phyloP scores from a whole-genome alignment of 768 basidiomycete species.

The Dacryopinax spathularia region DNA sequence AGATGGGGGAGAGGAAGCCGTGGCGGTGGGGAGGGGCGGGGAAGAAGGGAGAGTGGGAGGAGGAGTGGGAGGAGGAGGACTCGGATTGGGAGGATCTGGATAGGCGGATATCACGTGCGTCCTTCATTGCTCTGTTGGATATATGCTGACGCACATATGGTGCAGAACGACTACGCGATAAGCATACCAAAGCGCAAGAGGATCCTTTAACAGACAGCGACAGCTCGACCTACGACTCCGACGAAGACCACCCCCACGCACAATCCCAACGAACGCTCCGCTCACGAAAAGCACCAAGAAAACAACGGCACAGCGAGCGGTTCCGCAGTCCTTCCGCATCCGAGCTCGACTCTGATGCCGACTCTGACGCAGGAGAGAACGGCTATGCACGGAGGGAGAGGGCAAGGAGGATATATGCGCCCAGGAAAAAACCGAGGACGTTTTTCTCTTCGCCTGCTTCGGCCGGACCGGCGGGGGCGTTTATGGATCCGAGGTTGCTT shows the following conservation, averaged over 20 bases:
- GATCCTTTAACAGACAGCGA: background rate
- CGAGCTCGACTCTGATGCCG: background rate
- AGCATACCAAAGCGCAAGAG: background rate
- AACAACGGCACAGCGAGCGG: background rate
- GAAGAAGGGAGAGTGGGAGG: conserved; percentile 15
- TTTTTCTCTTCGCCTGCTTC: no score
- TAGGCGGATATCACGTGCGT: conserved; percentile 22
- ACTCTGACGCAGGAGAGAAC: background rate
- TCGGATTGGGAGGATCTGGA: conserved; percentile 26
- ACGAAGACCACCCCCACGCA: background rate
- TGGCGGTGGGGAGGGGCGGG: conserved; percentile 34
- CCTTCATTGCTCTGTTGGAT: background rate
- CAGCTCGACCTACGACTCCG: background rate
- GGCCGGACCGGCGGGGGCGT: background rate
- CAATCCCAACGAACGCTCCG: background rate
- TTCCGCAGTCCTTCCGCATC: background rate
- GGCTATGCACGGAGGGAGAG: background rate
- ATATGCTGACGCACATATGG: background rate
- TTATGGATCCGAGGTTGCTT: background rate
- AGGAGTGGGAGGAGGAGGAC: conserved; percentile 24
- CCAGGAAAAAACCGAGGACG: background rate
- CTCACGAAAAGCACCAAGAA: background rate
- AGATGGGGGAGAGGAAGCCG: conserved; percentile 42
- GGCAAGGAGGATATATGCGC: background rate
- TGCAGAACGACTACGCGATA: background rate